These are phyloP conservation scores for Heliosperma pusillum DNA, from an alignment of 148 eudicot genomes.

Conservation along the genomic window DNA sequence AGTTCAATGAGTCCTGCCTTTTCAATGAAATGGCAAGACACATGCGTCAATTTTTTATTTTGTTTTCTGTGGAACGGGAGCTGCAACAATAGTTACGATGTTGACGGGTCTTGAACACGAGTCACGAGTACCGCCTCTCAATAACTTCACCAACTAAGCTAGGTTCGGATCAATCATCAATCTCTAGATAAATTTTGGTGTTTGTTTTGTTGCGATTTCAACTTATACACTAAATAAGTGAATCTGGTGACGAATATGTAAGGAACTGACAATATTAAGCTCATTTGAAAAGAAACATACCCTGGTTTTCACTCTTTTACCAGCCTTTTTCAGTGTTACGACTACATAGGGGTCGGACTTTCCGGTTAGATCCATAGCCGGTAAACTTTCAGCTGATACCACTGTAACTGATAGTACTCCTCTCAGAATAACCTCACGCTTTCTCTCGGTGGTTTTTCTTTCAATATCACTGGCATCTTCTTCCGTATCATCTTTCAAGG, in stretches of 20 bases:
- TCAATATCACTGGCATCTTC: conserved; percentile 39
- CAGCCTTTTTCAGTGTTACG: conserved; percentile 58
- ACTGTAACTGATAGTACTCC: conserved; percentile 88
- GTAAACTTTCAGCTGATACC: conserved; percentile 68
- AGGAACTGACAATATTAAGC: no score
- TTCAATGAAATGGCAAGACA: no score
- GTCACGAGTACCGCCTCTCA: no score
- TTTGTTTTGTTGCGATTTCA: neutral
- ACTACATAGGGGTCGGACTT: conserved; percentile 84
- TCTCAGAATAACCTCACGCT: conserved; percentile 56
- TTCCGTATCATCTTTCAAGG: conserved; percentile 45
- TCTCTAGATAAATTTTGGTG: neutral
- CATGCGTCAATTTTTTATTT: no score
- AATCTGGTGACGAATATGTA: neutral
- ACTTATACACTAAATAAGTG: neutral
- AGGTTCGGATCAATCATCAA: no score
- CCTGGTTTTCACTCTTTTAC: conserved; percentile 67
- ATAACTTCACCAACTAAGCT: no score
- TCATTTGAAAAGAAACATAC: conserved; percentile 36
- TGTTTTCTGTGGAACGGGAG: no score
- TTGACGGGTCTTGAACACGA: no score
- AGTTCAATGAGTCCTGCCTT: no score
- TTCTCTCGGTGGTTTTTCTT: conserved; percentile 41
- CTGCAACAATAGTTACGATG: no score
- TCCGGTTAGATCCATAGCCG: conserved; percentile 65